Base-by-base conservation (phyloP, 805 yeast genomes). In the Candida gorgasii region DNA sequence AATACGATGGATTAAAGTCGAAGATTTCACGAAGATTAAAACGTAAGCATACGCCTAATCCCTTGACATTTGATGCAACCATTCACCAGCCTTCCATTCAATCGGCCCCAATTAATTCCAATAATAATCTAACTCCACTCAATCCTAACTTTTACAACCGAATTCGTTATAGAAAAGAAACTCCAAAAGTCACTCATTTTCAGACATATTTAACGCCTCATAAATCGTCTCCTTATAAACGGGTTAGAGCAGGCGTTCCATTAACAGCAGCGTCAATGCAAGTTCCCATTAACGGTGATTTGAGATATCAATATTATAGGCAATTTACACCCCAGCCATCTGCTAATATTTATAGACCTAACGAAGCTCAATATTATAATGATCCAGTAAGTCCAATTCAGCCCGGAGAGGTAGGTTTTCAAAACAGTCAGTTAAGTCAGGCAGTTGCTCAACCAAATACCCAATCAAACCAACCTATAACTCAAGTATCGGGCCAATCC, bases 1-100 rank as follows among this genome's bases (percentile, higher is more conserved):
- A 34, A 24, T 13, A 12, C 12, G 13, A 24, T 20, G 37, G 14
- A 11, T 16, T 34, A 6, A 34, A 34, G 15, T 34, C 37, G 14
- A 20, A 34, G 3, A 13, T 22, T 34, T 20, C 37, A 11, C 40
- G 62, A 47, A 49, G 69, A 14, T 55, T 66, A 41, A 64, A 61
- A 47, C 52, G 72, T 29, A 52, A 53, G 17, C 63, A 63, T 42
- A 49, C 63, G 12, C 72, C 72, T 2, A 38, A 61, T 2, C 70
- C 71, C 1, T 51, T 66, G 28, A 46, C 46, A 35, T 54, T 62
- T 22, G 45, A 44, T 24, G 2, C 22, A 2, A 23, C 47, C 9
- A 26, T 39, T 6, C 26, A 46, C n/a, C 33, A 47, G 4, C 34
- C 43, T 13, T 65, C 65, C 4, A 60, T 65, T 32, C 67, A 62